Conservation (phyloP, 2,329 filamentous ascomycete genomes). For the Aspergillus novoparasiticus region DNA sequence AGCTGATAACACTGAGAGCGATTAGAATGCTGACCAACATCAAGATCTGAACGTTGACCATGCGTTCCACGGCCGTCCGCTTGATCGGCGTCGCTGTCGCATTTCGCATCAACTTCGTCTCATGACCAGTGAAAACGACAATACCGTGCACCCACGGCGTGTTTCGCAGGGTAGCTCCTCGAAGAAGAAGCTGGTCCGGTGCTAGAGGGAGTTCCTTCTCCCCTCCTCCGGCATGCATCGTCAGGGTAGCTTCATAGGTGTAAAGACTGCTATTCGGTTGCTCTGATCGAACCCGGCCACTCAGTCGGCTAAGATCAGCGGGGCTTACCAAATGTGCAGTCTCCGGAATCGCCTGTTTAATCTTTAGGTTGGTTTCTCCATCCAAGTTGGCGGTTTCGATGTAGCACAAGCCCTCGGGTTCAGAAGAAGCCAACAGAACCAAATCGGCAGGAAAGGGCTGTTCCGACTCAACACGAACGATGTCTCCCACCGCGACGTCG, state of each 20-base stretch:
- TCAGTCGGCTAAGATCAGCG: constrained; percentile 79
- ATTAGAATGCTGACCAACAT: constrained; percentile 85
- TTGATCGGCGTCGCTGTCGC: constrained; percentile 97
- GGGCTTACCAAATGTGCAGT: constrained; percentile 85
- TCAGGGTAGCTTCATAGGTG: constrained; percentile 95
- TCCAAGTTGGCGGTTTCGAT: constrained; percentile 98
- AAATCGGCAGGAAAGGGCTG: constrained; percentile 93
- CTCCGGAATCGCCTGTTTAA: constrained; percentile 95
- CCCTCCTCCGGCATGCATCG: constrained; percentile 83
- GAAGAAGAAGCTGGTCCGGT: constrained; percentile 88
- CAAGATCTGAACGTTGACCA: constrained; percentile 91
- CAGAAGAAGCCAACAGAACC: constrained; percentile 88
- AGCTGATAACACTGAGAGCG: constrained; percentile 82
- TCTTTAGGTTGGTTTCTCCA: constrained; percentile 97
- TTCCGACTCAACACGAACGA: constrained; percentile 90
- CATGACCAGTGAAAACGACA: constrained; percentile 95
- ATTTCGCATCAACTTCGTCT: constrained; percentile 98
- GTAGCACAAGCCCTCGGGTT: constrained; percentile 96
- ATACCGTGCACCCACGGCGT: constrained; percentile 96
- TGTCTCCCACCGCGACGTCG: constrained; percentile 88
- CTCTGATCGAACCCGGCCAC: constrained; percentile 86
- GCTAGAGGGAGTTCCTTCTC: constrained; percentile 90
- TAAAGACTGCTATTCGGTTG: constrained; percentile 98
- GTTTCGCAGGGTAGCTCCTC: constrained; percentile 91
- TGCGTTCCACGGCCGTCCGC: constrained; percentile 89